A percentile compares a stretch with the other conserved stretches of the same genome.
These are phyloP conservation scores for Pyrenopolyporus hunteri DNA, from an alignment of 495 filamentous ascomycete genomes.

Conservation along the genomic window DNA sequence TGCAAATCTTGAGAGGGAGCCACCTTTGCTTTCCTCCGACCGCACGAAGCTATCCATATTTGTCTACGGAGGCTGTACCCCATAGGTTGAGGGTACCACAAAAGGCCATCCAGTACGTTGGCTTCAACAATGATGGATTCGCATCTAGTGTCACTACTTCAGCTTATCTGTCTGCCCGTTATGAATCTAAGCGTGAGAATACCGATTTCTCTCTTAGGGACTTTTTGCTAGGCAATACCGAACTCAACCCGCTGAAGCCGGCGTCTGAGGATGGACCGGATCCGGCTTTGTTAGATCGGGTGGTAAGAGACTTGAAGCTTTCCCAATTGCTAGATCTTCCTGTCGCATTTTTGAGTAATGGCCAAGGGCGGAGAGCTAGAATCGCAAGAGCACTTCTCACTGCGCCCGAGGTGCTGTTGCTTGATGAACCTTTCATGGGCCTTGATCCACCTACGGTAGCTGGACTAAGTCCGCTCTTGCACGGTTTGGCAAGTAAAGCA, in stretches of 20 bases:
- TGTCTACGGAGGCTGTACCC: constrained; percentile 67
- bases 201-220: constrained; percentile 84
- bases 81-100: constrained; percentile 58
- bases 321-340: constrained; percentile 73
- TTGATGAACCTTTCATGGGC: constrained; percentile 98
- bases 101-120: constrained; percentile 80
- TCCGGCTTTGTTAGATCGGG: constrained; percentile 58
- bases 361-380: constrained; percentile 82
- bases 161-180: constrained; percentile 87
- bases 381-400: constrained; percentile 85
- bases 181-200: constrained; percentile 84
- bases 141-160: constrained; percentile 57
- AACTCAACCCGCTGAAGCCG: constrained; percentile 63
- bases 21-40: constrained; percentile 73
- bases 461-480: constrained; percentile 71
- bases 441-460: constrained; percentile 81
- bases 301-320: constrained; percentile 71
- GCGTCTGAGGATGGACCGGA: constrained; percentile 60
- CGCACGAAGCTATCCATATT: constrained; percentile 77
- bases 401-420: constrained; percentile 77
- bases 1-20: constrained; percentile 75
- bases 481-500: constrained; percentile 64
- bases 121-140: constrained; percentile 70
- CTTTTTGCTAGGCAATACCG: constrained; percentile 77
- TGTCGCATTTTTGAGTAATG: constrained; percentile 88